Conservation (phyloP, 768 basidiomycete species). For the Thelephora ganbajun region DNA sequence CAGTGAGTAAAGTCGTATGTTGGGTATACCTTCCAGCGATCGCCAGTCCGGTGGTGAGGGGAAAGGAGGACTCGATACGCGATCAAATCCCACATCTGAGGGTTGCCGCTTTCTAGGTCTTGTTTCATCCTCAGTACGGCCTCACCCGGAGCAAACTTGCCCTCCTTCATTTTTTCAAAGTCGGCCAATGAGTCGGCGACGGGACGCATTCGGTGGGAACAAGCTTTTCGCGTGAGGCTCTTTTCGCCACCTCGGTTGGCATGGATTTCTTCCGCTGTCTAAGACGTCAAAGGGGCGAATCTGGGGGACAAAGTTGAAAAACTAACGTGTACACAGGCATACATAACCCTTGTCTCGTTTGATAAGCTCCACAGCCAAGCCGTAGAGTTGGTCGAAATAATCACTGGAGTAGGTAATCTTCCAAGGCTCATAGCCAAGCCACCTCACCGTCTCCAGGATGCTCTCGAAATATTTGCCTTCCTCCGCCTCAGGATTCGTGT, state of each 20-base stretch:
- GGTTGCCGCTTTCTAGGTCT: constrained; percentile 83
- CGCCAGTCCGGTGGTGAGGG: constrained; percentile 84
- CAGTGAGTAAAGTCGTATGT: constrained; percentile 99
- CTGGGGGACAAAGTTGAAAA: background rate
- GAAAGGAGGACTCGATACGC: constrained; percentile 89
- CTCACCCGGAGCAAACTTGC: constrained; percentile 82
- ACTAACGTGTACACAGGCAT: constrained; percentile 89
- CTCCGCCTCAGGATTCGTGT: constrained; percentile 97
- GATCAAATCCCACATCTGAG: constrained; percentile 99
- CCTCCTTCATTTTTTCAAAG: constrained; percentile 87
- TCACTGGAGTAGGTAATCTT: constrained; percentile 99
- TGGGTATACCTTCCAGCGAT: constrained; percentile 95
- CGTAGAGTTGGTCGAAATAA: constrained; percentile 80
- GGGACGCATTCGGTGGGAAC: constrained; percentile 76
- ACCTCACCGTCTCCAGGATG: constrained; percentile 87
- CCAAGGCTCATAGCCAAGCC: constrained; percentile 98
- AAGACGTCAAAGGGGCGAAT: background rate
- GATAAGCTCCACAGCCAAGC: constrained; percentile 79
- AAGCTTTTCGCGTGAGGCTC: constrained; percentile 67
- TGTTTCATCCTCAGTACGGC: constrained; percentile 96
- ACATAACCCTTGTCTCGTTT: constrained; percentile 88
- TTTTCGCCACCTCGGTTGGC: constrained; percentile 75
- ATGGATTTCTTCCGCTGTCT: constrained; percentile 82
- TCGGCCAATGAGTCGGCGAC: constrained; percentile 77
- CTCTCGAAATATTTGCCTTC: constrained; percentile 94